phyloP scores from a whole-genome alignment of 805 yeast species.

The Yarrowia sp. region DNA sequence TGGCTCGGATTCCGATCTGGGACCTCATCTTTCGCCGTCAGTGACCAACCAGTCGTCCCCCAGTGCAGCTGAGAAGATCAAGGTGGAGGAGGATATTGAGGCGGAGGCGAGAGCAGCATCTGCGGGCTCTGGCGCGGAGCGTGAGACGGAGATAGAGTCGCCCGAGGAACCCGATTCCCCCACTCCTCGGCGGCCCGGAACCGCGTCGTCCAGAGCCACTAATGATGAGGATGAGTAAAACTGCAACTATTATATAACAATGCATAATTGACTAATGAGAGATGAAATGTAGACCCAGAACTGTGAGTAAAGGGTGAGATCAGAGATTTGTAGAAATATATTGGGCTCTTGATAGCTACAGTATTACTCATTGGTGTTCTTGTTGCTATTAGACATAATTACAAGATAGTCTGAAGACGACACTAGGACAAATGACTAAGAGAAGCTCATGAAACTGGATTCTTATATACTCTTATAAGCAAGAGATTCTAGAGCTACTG shows the following conservation, averaged over 20 bases:
- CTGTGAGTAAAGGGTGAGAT: no score
- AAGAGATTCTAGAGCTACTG: no score
- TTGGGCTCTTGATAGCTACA: background rate
- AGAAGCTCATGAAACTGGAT: no score
- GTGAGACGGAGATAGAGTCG: conserved; percentile 13
- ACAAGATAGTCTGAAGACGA: no score
- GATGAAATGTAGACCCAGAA: background rate
- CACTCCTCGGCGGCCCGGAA: conserved; percentile 27
- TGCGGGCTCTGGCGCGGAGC: background rate
- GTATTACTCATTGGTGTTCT: no score
- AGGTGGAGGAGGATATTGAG: conserved; percentile 26
- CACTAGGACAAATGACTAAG: no score
- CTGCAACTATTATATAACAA: conserved; percentile 22
- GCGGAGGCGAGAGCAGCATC: conserved; percentile 4
- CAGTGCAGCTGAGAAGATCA: conserved; percentile 20
- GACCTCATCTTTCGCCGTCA: conserved; percentile 5
- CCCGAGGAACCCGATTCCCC: conserved; percentile 33
- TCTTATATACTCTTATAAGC: no score
- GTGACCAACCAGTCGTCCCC: conserved; percentile 15
- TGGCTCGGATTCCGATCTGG: conserved; percentile 24
- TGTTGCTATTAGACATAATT: no score
- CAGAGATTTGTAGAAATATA: background rate
- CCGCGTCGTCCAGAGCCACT: conserved; percentile 7
- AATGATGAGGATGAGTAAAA: conserved; percentile 1
- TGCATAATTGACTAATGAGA: conserved; percentile 34